These are phyloP conservation scores for Leccinum olivaceopallidum DNA, from an alignment of 768 basidiomycete genomes.

Conservation along the genomic window DNA sequence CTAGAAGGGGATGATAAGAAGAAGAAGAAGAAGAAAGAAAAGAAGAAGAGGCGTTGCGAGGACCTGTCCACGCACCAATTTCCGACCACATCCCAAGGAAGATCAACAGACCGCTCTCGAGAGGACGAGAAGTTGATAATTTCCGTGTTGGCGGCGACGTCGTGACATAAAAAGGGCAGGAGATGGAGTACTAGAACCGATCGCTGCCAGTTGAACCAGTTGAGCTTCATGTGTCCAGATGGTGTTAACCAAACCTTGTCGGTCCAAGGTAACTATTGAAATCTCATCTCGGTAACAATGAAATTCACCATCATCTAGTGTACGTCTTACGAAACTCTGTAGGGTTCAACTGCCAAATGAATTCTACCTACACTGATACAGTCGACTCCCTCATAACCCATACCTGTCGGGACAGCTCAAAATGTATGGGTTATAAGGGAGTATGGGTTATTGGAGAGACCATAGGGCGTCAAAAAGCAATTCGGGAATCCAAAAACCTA, in stretches of 20 bases:
- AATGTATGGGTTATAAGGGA: no score
- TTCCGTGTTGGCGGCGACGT: constrained; percentile 57
- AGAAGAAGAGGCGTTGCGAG: background rate
- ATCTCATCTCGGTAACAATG: constrained; percentile 17
- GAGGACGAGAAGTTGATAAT: constrained; percentile 56
- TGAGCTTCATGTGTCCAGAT: constrained; percentile 16
- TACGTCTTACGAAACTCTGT: constrained; percentile 8
- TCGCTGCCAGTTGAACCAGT: constrained; percentile 10
- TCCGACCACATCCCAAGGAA: constrained; percentile 24
- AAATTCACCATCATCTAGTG: constrained; percentile 11
- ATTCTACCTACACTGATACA: constrained; percentile 4
- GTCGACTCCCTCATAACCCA: no score
- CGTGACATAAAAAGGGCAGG: constrained; percentile 27
- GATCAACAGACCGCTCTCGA: constrained; percentile 19
- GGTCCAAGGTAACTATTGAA: background rate
- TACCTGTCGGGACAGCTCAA: no score
- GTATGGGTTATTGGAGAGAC: no score
- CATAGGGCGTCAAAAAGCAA: no score
- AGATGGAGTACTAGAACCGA: constrained; percentile 11
- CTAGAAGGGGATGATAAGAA: constrained; percentile 28
- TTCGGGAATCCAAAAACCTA: no score
- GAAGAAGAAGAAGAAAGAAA: background rate
- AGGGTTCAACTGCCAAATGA: constrained; percentile 10
- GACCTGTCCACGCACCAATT: constrained; percentile 26
- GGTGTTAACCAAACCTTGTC: background rate